Percentiles rank a stretch among this genome's conserved stretches.
These are phyloP conservation scores for Jamesozyma lodderae DNA, from an alignment of 805 yeast species.

Conservation along the genomic window DNA sequence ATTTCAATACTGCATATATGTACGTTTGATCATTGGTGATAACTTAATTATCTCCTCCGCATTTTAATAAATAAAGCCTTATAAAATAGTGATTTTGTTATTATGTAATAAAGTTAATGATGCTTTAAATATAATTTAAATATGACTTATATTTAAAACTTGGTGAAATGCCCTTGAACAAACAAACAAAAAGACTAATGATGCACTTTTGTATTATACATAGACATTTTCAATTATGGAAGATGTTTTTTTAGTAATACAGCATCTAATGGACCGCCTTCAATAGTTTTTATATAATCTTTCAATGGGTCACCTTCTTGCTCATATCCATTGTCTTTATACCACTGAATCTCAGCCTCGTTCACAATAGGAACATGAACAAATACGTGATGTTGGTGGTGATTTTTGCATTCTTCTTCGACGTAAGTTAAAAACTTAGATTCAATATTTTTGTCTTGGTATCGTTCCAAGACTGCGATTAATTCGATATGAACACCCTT, in stretches of 20 bases:
- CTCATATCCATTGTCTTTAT: conserved; percentile 41
- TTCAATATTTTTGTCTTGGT: conserved; percentile 57
- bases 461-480: conserved; percentile 57
- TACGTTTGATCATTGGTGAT: no score
- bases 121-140: no score
- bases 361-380: conserved; percentile 45
- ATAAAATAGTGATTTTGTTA: no score
- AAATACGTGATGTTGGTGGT: conserved; percentile 36
- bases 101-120: no score
- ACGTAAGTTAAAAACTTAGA: conserved; percentile 46
- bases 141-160: no score
- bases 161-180: no score
- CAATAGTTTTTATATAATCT: neutral
- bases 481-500: conserved; percentile 55
- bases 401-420: conserved; percentile 43
- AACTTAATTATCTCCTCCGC: no score
- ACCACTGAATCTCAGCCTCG: conserved; percentile 41
- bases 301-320: conserved; percentile 13
- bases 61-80: no score
- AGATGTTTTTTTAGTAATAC: conserved; percentile 12
- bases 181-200: no score
- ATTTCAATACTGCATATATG: neutral
- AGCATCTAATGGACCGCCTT: conserved; percentile 17
- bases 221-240: neutral
- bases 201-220: neutral